Percentiles rank a stretch among this genome's conserved stretches.
These are phyloP conservation scores for Evernia prunastri DNA, from an alignment of 495 filamentous ascomycete genomes.

Conservation along the genomic window DNA sequence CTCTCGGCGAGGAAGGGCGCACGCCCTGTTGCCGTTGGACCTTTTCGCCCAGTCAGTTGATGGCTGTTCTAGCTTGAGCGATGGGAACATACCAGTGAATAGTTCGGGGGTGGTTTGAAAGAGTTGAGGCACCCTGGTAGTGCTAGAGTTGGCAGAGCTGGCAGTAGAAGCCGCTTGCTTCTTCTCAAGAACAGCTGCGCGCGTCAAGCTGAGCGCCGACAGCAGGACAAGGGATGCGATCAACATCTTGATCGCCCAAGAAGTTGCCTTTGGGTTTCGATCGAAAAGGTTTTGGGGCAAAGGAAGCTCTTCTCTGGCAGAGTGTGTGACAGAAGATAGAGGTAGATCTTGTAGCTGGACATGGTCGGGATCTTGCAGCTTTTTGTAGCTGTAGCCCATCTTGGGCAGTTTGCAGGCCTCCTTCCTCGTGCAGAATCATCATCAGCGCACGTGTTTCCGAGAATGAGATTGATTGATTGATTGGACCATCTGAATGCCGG, in stretches of 20 bases:
- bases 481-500: neutral
- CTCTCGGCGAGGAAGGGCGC: conserved; percentile 52
- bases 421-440: conserved; percentile 11
- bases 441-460: conserved; percentile 13
- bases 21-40: conserved; percentile 51
- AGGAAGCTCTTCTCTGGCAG: neutral
- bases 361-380: conserved; percentile 15
- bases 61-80: neutral
- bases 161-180: conserved; percentile 15
- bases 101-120: conserved; percentile 47
- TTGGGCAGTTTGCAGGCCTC: conserved; percentile 1
- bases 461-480: conserved; percentile 11
- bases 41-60: conserved; percentile 28
- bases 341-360: conserved; percentile 10
- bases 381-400: conserved; percentile 19
- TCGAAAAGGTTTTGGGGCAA: neutral
- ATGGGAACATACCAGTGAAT: conserved; percentile 27
- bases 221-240: conserved; percentile 8
- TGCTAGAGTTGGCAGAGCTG: conserved; percentile 16
- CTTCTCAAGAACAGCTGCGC: conserved; percentile 19
- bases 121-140: conserved; percentile 42
- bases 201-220: conserved; percentile 15
- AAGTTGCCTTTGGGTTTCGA: neutral
- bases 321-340: neutral
- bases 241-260: conserved; percentile 11